Base-by-base conservation (phyloP, 2,329 filamentous ascomycete genomes). In the Cytospora paraplurivora region DNA sequence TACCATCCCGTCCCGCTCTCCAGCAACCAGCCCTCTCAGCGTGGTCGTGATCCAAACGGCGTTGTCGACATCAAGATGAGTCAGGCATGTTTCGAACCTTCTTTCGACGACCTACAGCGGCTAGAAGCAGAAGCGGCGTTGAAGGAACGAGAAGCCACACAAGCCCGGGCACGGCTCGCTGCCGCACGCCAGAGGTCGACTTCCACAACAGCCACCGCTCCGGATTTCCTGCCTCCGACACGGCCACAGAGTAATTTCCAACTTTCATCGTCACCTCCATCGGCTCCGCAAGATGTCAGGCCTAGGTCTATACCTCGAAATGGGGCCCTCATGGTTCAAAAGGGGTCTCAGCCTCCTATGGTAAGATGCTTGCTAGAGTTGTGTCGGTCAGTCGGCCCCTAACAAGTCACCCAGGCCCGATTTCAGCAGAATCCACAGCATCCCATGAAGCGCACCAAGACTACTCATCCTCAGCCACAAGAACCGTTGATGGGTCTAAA, bases 361-460 rank as follows among this genome's bases (percentile, higher is more conserved):
- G 62, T 64, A 64, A 62, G 62, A 52, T n/a, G n/a, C 32, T 56
- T 51, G 41, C 51, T 35, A 34, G 50, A 49, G 35, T 51, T 59
- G 61, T 38, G 13, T 33, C 10, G 15, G 34, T 19, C 37, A 33
- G 33, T 32, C 47, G 41, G 2, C 58, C n/a, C 37, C 56, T 38
- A 59, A 54, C 41, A 38, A 47, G 41, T 21, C 41, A 52, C 32
- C 7, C 49, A 61, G 41, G 47, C 32, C 54, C 38, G 59, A 41
- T 61, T 59, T 44, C 62, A 59, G 27, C 56, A 63, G 11, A 59
- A 57, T 41, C 21, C 56, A 17, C 32, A 59, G 35, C 59, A 54
- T 38, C 71, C 69, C 37, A 72, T 74, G 71, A 73, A 74, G 63
- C 68, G 71, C 15, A 69, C 71, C 21, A 73, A 73, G 63, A 74